Evolutionary conservation across 768 basidiomycete species (phyloP).

Genomic region (Dacryopinax spathularia): DNA sequence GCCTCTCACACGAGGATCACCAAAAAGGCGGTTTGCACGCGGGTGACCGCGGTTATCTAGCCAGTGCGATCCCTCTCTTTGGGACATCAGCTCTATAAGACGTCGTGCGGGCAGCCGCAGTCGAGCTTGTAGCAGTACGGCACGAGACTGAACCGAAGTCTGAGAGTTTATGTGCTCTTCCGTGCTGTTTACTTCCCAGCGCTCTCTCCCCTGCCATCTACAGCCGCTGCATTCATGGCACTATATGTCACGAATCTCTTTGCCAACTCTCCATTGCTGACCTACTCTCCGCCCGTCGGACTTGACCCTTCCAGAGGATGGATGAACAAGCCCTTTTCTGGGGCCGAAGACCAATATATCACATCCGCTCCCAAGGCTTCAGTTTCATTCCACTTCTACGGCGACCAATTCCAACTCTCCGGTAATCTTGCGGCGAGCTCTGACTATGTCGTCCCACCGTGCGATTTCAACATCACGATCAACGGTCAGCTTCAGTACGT

Average conservation of each 20-base stretch:
- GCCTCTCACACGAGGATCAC: too few relatives aligned
- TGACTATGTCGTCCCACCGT: background rate
- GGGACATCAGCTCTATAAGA: too few relatives aligned
- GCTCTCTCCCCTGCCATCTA: too few relatives aligned
- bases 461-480: background rate
- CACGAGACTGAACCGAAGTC: too few relatives aligned
- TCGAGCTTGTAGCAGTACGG: too few relatives aligned
- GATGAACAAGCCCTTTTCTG: background rate
- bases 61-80: too few relatives aligned
- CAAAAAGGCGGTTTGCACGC: too few relatives aligned
- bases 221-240: too few relatives aligned
- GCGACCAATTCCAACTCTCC: background rate
- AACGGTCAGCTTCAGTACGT: background rate
- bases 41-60: too few relatives aligned
- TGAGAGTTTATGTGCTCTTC: too few relatives aligned
- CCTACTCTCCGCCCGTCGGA: background rate
- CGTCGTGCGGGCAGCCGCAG: too few relatives aligned
- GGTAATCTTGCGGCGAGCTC: background rate
- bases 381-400: background rate
- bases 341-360: background rate
- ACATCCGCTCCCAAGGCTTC: background rate
- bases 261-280: background rate
- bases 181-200: too few relatives aligned
- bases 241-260: background rate
- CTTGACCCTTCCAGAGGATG: background rate